Base-by-base conservation (phyloP, 2,329 filamentous ascomycete genomes). In the Exophiala lecanii-corni region DNA sequence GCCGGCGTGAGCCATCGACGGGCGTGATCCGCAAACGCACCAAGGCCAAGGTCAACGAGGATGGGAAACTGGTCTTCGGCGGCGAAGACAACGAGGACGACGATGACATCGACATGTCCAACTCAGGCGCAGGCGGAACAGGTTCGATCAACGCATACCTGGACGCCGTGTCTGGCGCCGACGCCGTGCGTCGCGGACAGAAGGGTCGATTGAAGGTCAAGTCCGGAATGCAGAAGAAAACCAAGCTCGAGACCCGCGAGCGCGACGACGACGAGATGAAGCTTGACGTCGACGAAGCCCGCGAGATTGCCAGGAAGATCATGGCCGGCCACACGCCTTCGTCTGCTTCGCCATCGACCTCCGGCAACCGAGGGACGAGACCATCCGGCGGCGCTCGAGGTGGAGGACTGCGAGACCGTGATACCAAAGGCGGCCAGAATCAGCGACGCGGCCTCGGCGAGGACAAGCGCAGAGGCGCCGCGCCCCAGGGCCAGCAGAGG, bases 181-280 rank as follows among this genome's bases (percentile, higher is more conserved):
- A 80, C 57, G 75, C 76, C 6, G 70, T 76, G 23, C 69, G 74
- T 45, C 66, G 75, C 21, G 77, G 78, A 25, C 75, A 78, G 57
- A 73, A 73, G 55, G 77, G 78, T 9, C 76, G 75, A 56, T 62
- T 81, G 49, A 80, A 79, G 65, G 78, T 81, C 58, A 75, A 72
- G 41, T 63, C 72, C 64, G 56, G 63, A 58, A 45, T 61, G 58
- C 36, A 63, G 43, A 56, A 60, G 41, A 55, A 62, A 44, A 59
- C 55, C 23, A 55, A 61, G 48, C 64, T 51, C 47, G 59, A 57
- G 46, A 45, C 23, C 5, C 35, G 43, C 5, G 20, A 50, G 6
- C 26, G 42, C 7, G 64, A 68, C 15, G 64, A 62, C 20, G 62
- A 56, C 21, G 62, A 60, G 39, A 66, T 66, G 62, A 67, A 70